phyloP scores from a whole-genome alignment of 192 early-diverging fungal genomes.

The Rhizophagus sp. region DNA sequence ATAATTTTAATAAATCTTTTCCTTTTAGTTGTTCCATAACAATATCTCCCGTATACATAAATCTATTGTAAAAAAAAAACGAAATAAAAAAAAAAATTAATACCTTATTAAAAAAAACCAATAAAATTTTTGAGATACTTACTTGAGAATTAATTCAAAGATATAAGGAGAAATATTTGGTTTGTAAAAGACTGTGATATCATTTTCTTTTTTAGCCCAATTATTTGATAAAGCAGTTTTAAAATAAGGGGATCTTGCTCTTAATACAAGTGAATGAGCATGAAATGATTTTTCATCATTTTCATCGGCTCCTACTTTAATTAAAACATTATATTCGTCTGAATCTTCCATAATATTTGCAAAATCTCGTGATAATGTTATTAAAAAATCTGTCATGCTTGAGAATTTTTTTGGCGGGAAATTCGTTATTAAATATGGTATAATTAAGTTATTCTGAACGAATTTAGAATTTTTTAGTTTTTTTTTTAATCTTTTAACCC shows the following conservation, averaged over 20 bases:
- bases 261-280: constrained; percentile 26
- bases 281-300: constrained; percentile 13
- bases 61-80: not conserved
- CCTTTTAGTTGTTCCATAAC: not conserved
- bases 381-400: constrained; percentile 13
- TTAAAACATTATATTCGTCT: constrained; percentile 23
- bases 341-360: not conserved
- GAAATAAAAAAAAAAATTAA: no score
- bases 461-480: no score
- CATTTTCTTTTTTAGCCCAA: constrained; percentile 17
- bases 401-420: not conserved
- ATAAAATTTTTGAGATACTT: not conserved
- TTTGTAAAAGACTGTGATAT: constrained; percentile 9
- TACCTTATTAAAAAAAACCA: no score
- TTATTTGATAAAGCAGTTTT: constrained; percentile 16
- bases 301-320: constrained; percentile 7
- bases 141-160: constrained; percentile 19
- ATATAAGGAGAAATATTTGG: constrained; percentile 22
- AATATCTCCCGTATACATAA: constrained; percentile 22
- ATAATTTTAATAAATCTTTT: constrained; percentile 13
- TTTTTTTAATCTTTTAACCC: no score
- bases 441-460: no score
- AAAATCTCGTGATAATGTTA: constrained; percentile 5
- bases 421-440: not conserved
- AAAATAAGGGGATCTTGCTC: constrained; percentile 26